Base-by-base conservation (phyloP, 345 rosid species). In the Eucalyptus regnans region DNA sequence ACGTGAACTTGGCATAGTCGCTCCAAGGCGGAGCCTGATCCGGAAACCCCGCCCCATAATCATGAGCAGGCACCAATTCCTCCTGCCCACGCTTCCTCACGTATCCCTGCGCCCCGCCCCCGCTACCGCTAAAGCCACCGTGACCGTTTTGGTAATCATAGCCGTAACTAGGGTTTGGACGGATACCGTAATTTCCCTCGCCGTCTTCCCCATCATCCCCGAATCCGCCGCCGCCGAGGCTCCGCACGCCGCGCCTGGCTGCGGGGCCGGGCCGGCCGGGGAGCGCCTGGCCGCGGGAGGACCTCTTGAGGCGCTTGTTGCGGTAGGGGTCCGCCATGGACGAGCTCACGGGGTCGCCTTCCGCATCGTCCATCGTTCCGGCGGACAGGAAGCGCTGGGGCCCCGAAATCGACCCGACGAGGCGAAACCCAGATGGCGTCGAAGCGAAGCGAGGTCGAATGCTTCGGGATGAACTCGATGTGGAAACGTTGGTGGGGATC, bases 71-170 rank as follows among this genome's bases (percentile, higher is more conserved):
- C 50, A 68, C 91, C 16, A 88, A 46, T 46, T 52, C 91, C 66
- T 90, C 92, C 50, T 91, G 88, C 89, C 88, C 92, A 86, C 88
- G 95, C 90, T 91, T 91, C 86, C 93, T 93, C 8, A 92, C 91
- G 86, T 92, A 89, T 79, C 93, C 89, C 62, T 89, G 93, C 44
- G 91, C 91, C 14, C 90, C 90, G 11, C 90, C 87, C 33, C 58
- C 91, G 80, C 88, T 68, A 11, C 86, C 89, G 12, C 76, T 62
- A 60, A 71, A 83, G 62, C 60, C 37, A 50, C 87, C 60, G 44
- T 84, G 37, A 84, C 58, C 86, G 13, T 37, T 43, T 12, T 66
- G 89, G 60, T 87, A 89, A 83, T 89, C 89, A 62, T 50, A 87
- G 23, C 37, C 44, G 84, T 54, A 71, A 87, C 23, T 68, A 60